phyloP scores from a whole-genome alignment of 176 grass and related monocot species.

The Microstegium vimineum region DNA sequence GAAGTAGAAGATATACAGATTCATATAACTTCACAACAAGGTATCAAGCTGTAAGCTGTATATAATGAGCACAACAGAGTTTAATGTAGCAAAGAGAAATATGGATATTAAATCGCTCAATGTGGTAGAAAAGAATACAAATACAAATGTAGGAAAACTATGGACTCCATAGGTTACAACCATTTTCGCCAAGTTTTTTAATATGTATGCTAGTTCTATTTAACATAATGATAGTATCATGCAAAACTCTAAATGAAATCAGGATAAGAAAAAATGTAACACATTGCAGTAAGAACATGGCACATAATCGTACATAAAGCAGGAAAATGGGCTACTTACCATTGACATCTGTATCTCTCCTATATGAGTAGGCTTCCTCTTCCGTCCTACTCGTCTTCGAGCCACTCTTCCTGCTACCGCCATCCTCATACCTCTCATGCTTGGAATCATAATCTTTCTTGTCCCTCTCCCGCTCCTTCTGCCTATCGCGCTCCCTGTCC shows the following conservation, averaged over 20 bases:
- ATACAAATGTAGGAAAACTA: background rate
- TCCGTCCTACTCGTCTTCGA: constrained; percentile 39
- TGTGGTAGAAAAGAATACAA: background rate
- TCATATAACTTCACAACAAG: background rate
- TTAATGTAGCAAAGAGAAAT: constrained; percentile 9
- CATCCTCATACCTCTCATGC: constrained; percentile 75
- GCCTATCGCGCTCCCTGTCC: constrained; percentile 50
- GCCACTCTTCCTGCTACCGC: constrained; percentile 59
- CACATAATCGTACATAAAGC: background rate
- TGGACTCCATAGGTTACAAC: background rate
- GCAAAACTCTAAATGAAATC: constrained; percentile 2
- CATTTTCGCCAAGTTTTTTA: background rate
- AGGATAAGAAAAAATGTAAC: constrained; percentile 21
- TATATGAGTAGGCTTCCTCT: constrained; percentile 53
- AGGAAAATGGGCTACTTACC: constrained; percentile 45
- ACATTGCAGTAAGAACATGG: background rate
- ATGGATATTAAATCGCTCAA: background rate
- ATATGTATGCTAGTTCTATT: background rate
- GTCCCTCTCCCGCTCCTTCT: constrained; percentile 52
- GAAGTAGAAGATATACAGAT: background rate
- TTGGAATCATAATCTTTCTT: constrained; percentile 67
- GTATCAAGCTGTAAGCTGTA: background rate
- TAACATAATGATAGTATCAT: background rate
- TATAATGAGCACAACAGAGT: background rate
- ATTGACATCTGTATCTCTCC: constrained; percentile 54